Evolutionary conservation across 108 stramenopile genomes (phyloP).

Genomic region (Aurantiochytrium sp.): DNA sequence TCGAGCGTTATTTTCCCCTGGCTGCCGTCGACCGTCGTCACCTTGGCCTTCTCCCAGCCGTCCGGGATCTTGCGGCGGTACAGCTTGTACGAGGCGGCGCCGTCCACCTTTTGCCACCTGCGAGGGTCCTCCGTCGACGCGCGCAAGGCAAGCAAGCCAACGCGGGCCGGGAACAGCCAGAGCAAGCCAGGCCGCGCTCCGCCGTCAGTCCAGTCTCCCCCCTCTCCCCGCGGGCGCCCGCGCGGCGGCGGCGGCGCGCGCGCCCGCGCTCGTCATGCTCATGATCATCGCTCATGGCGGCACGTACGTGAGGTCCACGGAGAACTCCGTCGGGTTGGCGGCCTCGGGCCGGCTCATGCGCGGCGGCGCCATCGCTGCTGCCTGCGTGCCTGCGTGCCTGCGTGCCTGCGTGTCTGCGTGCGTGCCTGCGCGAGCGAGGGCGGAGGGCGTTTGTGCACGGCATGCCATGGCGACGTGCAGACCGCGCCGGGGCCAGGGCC

Average conservation of each 20-base stretch:
- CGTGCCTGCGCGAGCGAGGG: no score
- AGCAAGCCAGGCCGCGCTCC: no score
- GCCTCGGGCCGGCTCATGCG: neutral
- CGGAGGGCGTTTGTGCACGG: no score
- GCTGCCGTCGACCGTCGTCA: neutral
- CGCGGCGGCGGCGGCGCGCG: no score
- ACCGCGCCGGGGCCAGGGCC: no score
- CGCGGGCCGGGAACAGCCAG: no score
- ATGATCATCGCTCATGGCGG: no score
- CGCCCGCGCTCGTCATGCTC: no score
- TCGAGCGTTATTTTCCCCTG: neutral
- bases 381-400: no score
- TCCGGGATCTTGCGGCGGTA: slow-evolving; percentile 26
- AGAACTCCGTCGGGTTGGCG: slow-evolving; percentile 12
- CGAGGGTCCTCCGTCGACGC: neutral
- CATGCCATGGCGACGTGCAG: no score
- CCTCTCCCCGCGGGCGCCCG: neutral
- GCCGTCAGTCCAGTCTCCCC: no score
- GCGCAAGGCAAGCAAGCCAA: neutral
- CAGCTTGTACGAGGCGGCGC: slow-evolving; percentile 5
- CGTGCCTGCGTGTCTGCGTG: no score
- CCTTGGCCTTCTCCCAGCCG: neutral
- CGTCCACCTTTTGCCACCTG: slow-evolving; percentile 13
- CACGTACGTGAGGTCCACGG: slow-evolving; percentile 19
- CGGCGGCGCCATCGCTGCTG: neutral